Evolutionary conservation across 352 stramenopile species (phyloP).

Genomic region (Peronosclerospora sorghi): DNA sequence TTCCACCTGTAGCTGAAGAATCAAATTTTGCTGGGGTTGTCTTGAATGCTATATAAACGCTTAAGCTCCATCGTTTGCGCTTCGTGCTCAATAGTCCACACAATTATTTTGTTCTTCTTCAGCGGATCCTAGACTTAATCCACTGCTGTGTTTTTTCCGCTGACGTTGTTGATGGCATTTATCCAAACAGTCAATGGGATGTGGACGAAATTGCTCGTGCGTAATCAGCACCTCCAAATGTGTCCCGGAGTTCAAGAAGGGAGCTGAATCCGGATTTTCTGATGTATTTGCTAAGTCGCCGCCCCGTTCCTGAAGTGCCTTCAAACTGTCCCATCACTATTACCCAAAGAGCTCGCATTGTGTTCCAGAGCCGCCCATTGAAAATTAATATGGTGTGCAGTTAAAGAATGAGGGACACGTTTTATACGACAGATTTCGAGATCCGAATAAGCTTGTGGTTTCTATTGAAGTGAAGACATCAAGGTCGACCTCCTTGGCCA

Average conservation of each 20-base stretch:
- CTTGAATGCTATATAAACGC: constrained; percentile 21
- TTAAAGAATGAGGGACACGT: too few relatives aligned
- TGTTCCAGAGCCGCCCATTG: too few relatives aligned
- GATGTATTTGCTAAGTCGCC: constrained; percentile 7
- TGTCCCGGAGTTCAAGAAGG: constrained; percentile 2
- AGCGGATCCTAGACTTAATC: constrained; percentile 39
- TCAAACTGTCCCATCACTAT: constrained; percentile 46
- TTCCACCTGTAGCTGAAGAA: constrained; percentile 35
- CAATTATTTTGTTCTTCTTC: constrained; percentile 84
- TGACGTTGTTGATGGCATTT: constrained; percentile 28
- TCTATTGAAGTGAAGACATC: too few relatives aligned
- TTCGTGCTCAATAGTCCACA: constrained; percentile 14
- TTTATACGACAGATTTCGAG: too few relatives aligned
- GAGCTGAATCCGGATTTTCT: not conserved
- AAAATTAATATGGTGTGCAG: too few relatives aligned
- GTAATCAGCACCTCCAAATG: constrained; percentile 39
- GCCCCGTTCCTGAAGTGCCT: constrained; percentile 56
- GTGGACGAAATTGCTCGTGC: constrained; percentile 55
- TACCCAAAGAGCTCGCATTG: too few relatives aligned
- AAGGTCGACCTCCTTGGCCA: too few relatives aligned
- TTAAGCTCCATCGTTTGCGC: constrained; percentile 35
- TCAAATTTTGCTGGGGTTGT: constrained; percentile 27
- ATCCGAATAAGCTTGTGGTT: too few relatives aligned
- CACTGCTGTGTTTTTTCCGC: constrained; percentile 4
- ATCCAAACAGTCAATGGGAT: constrained; percentile 32